Conservation (phyloP, 2,329 filamentous ascomycete genomes). For the Arthrobotrys sinensis region DNA sequence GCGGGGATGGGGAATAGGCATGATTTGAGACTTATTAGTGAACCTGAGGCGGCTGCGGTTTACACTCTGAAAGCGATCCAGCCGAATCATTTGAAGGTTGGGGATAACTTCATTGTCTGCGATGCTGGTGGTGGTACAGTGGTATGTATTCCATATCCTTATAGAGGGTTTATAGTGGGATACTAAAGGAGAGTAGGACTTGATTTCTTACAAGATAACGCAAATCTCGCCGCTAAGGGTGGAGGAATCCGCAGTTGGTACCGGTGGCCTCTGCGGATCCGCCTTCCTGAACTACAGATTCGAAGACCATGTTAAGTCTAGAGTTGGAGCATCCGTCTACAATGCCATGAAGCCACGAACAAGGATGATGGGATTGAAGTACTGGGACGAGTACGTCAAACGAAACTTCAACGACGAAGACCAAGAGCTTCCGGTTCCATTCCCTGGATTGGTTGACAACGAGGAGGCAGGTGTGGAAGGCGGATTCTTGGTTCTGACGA, state of each 20-base stretch:
- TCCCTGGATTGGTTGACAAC: constrained; percentile 82
- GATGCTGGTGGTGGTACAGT: constrained; percentile 75
- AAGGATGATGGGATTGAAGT: constrained; percentile 75
- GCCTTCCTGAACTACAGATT: constrained; percentile 83
- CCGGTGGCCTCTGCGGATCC: constrained; percentile 79
- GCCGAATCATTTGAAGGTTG: constrained; percentile 70
- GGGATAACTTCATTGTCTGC: constrained; percentile 75
- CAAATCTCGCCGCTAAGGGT: constrained; percentile 80
- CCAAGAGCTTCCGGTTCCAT: constrained; percentile 82
- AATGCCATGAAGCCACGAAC: constrained; percentile 62
- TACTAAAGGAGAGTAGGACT: constrained; percentile 61
- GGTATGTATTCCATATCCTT: constrained; percentile 68
- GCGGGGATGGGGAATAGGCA: constrained; percentile 79
- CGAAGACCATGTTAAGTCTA: constrained; percentile 68
- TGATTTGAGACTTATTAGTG: constrained; percentile 63
- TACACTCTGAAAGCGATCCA: constrained; percentile 63
- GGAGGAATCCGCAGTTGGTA: constrained; percentile 84
- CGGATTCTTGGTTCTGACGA: constrained; percentile 81
- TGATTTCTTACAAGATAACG: constrained; percentile 86
- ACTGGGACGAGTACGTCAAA: constrained; percentile 89
- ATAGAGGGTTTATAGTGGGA: not conserved
- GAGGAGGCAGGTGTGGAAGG: constrained; percentile 81
- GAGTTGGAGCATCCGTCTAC: constrained; percentile 51
- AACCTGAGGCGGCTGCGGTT: constrained; percentile 64
- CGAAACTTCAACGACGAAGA: constrained; percentile 85